Percentiles rank a stretch among this genome's conserved stretches.
Evolutionary conservation across 441 rosid species (phyloP).

Genomic region (Francoa sonchifolia): DNA sequence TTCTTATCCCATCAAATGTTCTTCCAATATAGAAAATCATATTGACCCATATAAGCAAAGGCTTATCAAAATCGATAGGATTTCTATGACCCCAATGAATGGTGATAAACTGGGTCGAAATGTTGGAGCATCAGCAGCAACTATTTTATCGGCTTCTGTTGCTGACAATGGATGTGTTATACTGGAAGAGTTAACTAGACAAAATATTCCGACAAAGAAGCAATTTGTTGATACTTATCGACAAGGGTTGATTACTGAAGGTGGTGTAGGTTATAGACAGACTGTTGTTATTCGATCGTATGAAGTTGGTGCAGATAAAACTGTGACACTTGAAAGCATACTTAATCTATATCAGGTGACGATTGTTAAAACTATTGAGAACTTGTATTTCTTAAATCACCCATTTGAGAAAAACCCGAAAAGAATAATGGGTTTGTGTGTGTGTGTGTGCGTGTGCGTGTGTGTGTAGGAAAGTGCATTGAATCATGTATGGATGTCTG

Average conservation of each 20-base stretch:
- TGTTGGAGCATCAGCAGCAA: too few relatives aligned
- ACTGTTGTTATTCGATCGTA: constrained; percentile 50
- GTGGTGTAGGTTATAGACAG: constrained; percentile 47
- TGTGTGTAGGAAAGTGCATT: constrained; percentile 55
- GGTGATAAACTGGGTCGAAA: too few relatives aligned
- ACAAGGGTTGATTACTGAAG: constrained; percentile 45
- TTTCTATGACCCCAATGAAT: too few relatives aligned
- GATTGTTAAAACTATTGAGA: background rate
- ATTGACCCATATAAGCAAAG: too few relatives aligned
- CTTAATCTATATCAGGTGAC: constrained; percentile 53
- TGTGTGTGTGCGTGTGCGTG: too few relatives aligned
- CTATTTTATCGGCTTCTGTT: too few relatives aligned
- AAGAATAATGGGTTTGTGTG: too few relatives aligned
- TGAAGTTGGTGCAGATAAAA: constrained; percentile 64
- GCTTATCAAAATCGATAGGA: too few relatives aligned
- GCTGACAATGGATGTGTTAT: constrained; percentile 15
- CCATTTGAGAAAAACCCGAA: too few relatives aligned
- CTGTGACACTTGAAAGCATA: constrained; percentile 48
- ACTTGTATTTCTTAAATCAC: too few relatives aligned
- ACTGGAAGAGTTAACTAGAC: constrained; percentile 23
- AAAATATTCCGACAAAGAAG: constrained; percentile 51
- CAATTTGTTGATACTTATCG: constrained; percentile 45
- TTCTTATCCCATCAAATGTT: too few relatives aligned
- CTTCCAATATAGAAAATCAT: too few relatives aligned
- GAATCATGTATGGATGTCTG: constrained; percentile 82